phyloP scores from a whole-genome alignment of 2,329 filamentous ascomycete genomes.

The Lasiodiplodia sp. region DNA sequence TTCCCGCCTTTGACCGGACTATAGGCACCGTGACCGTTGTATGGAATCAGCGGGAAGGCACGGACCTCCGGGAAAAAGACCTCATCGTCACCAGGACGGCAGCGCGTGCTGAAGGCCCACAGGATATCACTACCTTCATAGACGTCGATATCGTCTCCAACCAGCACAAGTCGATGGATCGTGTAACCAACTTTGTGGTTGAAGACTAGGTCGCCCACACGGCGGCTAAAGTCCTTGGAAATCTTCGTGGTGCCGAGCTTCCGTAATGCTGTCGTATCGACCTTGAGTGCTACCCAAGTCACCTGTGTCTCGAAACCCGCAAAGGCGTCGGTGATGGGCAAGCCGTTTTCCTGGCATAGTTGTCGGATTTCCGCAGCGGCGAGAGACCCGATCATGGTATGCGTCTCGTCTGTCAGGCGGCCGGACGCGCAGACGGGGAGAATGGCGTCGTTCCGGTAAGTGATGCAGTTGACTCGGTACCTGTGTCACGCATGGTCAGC shows the following conservation, averaged over 20 bases:
- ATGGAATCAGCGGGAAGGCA: constrained; percentile 56
- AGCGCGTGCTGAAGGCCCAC: constrained; percentile 59
- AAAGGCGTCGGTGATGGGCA: constrained; percentile 56
- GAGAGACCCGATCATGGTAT: constrained; percentile 53
- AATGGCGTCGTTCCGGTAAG: constrained; percentile 57
- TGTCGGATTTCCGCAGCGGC: constrained; percentile 53
- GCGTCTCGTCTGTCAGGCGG: constrained; percentile 55
- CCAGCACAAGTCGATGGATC: constrained; percentile 55
- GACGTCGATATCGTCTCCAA: constrained; percentile 60
- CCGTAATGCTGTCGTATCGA: constrained; percentile 29
- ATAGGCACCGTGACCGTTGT: constrained; percentile 54
- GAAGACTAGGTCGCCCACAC: constrained; percentile 55
- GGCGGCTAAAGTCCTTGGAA: constrained; percentile 30
- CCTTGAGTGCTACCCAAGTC: constrained; percentile 53
- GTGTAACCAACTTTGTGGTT: constrained; percentile 52
- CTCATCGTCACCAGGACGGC: constrained; percentile 54
- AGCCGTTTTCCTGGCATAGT: constrained; percentile 42
- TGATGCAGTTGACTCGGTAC: constrained; percentile 54
- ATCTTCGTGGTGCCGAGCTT: neutral
- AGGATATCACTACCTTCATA: constrained; percentile 57
- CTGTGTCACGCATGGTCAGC: neutral
- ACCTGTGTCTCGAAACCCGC: constrained; percentile 57
- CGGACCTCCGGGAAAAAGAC: constrained; percentile 53
- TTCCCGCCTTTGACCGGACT: constrained; percentile 50
- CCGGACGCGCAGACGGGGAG: constrained; percentile 55